Evolutionary conservation across 805 yeast genomes (phyloP), one percentile per base, ranked within the genome.

Genomic region (Ascoidea tarda): DNA sequence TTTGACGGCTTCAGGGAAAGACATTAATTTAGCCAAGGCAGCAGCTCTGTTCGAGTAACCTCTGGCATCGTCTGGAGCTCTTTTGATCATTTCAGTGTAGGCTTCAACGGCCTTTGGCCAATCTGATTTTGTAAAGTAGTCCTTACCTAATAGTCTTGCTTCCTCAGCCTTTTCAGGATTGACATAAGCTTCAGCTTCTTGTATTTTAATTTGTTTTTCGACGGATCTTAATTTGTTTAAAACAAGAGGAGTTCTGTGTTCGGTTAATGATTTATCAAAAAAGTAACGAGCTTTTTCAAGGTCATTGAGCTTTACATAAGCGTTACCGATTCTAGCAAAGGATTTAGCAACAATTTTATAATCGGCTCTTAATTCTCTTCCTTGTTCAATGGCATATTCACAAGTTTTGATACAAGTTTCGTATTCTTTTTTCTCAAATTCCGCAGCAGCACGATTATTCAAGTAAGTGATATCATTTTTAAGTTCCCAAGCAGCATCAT

Each of bases 41-140:
- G 99, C 99, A 51, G 99, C 99, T 71, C 99, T 85, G 74, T 93
- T 93, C 44, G 96, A 89, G 69, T 89, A 93, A 54, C 97, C 98
- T 69, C 96, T 81, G 31, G 95, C 95, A 69, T 93, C 98, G 53
- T 81, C 81, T 53, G 99, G 99, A n/a, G 90, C 89, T 67, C 99
- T 85, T 71, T 89, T 87, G 62, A 91, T 75, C 90, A 93, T 93
- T 71, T 93, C 99, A 50, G 95, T 76, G 70, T 93, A 93, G 5
- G 96, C 85, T 67, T 86, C 85, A 48, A 93, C 96, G 28, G 98
- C 97, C 58, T 75, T 82, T 57, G 99, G 98, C 96, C 96, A 91
- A 69, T 91, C 96, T 50, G 87, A 93, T 60, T 86, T 84, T 55
- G 84, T 79, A 77, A 93, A 93, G 63, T 68, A 79, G 31, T 86